These are phyloP conservation scores for Spatholobus suberectus DNA, from an alignment of 306 rosid genomes.

Conservation along the genomic window DNA sequence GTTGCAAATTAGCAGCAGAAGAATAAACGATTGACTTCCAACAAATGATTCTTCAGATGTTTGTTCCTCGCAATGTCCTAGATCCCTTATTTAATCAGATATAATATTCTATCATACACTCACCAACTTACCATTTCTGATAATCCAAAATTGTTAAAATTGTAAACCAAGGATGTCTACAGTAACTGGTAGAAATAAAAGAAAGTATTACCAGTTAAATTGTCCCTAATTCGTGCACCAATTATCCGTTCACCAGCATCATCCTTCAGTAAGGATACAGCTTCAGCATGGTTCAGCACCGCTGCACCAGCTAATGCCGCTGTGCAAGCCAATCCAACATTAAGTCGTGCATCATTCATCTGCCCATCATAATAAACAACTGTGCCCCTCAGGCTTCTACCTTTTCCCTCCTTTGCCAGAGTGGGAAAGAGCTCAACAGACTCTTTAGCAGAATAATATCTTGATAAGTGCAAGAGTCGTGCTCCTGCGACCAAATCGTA, in stretches of 20 bases:
- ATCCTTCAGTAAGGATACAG: conserved; percentile 70
- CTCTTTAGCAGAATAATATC: conserved; percentile 77
- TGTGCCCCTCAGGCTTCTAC: conserved; percentile 72
- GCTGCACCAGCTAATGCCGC: conserved; percentile 88
- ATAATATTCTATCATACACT: neutral
- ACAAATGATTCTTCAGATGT: conserved; percentile 8
- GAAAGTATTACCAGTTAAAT: conserved; percentile 66
- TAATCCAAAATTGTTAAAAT: neutral
- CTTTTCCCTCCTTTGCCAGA: conserved; percentile 68
- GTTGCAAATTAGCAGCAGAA: neutral
- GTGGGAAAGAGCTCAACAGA: conserved; percentile 85
- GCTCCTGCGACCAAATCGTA: conserved; percentile 83
- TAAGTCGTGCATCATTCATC: conserved; percentile 88
- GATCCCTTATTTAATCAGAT: neutral
- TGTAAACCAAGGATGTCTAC: neutral
- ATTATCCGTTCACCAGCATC: conserved; percentile 59
- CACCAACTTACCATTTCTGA: neutral
- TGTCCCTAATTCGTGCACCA: conserved; percentile 79
- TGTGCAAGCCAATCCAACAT: conserved; percentile 83
- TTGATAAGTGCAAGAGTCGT: conserved; percentile 73
- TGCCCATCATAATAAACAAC: conserved; percentile 91
- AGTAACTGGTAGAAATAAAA: neutral
- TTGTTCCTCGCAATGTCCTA: neutral
- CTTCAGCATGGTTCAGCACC: conserved; percentile 83
- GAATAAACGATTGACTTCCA: neutral